These are phyloP conservation scores for Aureobasidium sp. DNA, from an alignment of 2,329 filamentous ascomycete species.

Conservation along the genomic window DNA sequence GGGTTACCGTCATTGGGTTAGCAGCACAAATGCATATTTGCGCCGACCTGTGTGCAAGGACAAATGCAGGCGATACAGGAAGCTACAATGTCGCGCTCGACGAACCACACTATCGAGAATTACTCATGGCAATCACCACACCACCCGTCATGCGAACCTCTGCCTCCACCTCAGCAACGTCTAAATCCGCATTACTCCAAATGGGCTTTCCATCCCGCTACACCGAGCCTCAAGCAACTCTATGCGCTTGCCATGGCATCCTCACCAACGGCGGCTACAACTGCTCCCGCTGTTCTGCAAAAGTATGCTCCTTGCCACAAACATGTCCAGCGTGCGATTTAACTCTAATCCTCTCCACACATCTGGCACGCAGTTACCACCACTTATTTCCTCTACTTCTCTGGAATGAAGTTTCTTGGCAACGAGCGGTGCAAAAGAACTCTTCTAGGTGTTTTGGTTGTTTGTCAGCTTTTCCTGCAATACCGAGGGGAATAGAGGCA, in stretches of 20 bases:
- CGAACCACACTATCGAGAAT: conserved; percentile 76
- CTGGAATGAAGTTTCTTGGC: conserved; percentile 86
- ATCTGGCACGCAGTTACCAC: conserved; percentile 86
- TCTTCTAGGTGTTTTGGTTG: conserved; percentile 67
- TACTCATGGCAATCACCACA: conserved; percentile 82
- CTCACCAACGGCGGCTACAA: conserved; percentile 77
- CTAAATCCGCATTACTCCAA: conserved; percentile 60
- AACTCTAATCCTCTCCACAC: conserved; percentile 88
- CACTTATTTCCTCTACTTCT: conserved; percentile 85
- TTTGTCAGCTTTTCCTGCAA: conserved; percentile 57
- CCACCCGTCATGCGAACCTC: conserved; percentile 67
- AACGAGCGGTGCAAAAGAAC: conserved; percentile 45
- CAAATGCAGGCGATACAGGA: conserved; percentile 68
- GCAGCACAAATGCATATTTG: conserved; percentile 90
- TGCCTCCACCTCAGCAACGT: conserved; percentile 15
- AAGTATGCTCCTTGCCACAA: conserved; percentile 81
- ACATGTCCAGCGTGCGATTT: conserved; percentile 88
- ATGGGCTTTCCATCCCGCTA: conserved; percentile 95
- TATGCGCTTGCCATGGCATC: conserved; percentile 86
- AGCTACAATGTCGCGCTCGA: conserved; percentile 80
- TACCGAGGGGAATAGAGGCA: conserved; percentile 4
- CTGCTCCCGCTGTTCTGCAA: conserved; percentile 79
- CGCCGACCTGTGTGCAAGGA: conserved; percentile 76
- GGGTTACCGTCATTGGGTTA: conserved; percentile 81
- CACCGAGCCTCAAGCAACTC: conserved; percentile 60